Base-by-base conservation (phyloP, 768 basidiomycete species). In the Lactarius tabidus region DNA sequence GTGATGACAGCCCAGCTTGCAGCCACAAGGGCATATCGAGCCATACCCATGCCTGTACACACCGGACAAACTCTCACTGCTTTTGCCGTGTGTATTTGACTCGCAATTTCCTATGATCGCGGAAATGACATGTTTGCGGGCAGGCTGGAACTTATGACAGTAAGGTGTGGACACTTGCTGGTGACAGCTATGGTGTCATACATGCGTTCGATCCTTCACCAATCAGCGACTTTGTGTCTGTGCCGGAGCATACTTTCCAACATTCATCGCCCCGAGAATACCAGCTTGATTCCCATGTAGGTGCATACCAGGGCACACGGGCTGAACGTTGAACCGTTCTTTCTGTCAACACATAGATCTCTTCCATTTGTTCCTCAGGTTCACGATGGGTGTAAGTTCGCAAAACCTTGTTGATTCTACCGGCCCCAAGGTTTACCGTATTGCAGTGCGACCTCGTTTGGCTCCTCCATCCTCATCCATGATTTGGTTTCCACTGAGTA, bases 311-410 rank as follows among this genome's bases (percentile, higher is more conserved):
- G 41, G 20, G 14, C 23, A 45, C 10, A 9, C 2, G 23, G 31
- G 28, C 14, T 51, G 48, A 3, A 51, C 41, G 31, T 29, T 52
- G 29, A 59, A 52, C 33, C 3, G 7, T 52, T 65, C 33, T 20
- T 9, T 31, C 35, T 39, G 38, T 12, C 39, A 17, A 54, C 12
- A 7, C 59, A 38, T 29, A 70, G 69, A 62, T 70, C 0, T 67
- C 70, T 43, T 70, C 70, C 60, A 70, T 70, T 53, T 60, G 56
- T 58, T 60, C 48, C 20, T 70, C 65, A 35, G 69, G 66, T 14
- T 31, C 54, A 20, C 66, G 62, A 62, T 65, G 62, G 57, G 63
- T 70, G 70, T 70, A n/a, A 54, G 70, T 31, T 5, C 23, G 31
- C 18, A 12, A n/a, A n/a, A 56, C 43, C 6, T 57, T 36, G 18